Percentiles rank a stretch among this genome's conserved stretches.
phyloP scores from a whole-genome alignment of 1,139 yeast species.

The Debaryomycetaceae sp. region DNA sequence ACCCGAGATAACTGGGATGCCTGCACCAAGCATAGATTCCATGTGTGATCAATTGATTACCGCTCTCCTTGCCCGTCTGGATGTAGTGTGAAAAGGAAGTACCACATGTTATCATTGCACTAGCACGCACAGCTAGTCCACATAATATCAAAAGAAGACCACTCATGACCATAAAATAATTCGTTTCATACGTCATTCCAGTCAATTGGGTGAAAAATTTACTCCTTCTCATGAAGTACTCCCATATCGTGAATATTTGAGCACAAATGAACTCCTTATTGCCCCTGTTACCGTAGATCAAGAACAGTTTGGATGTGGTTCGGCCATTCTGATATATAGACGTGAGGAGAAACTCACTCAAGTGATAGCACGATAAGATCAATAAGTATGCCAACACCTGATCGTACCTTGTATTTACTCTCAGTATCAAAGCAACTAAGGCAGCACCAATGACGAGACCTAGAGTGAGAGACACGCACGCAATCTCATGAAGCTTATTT shows the following conservation, averaged over 20 bases:
- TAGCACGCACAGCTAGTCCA: slow-evolving; percentile 25
- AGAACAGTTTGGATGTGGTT: slow-evolving; percentile 27
- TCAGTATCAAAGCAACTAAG: slow-evolving; percentile 1
- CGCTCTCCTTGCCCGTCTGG: slow-evolving; percentile 2
- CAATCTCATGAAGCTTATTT: slow-evolving; percentile 23
- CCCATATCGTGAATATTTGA: slow-evolving; percentile 26
- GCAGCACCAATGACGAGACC: slow-evolving; percentile 18
- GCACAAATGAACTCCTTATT: slow-evolving; percentile 29
- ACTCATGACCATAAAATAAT: neutral
- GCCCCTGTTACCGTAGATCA: slow-evolving; percentile 37
- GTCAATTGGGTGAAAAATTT: neutral
- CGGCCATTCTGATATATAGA: slow-evolving; percentile 23
- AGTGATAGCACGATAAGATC: slow-evolving; percentile 22
- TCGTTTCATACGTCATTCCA: slow-evolving; percentile 1
- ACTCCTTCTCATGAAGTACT: slow-evolving; percentile 14
- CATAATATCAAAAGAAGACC: slow-evolving; percentile 14
- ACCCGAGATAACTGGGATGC: slow-evolving; percentile 46
- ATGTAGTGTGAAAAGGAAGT: slow-evolving; percentile 34
- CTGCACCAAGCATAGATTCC: slow-evolving; percentile 31
- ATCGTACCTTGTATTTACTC: slow-evolving; percentile 1
- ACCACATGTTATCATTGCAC: slow-evolving; percentile 36
- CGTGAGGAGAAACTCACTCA: slow-evolving; percentile 28
- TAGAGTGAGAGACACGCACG: slow-evolving; percentile 15
- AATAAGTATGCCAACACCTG: slow-evolving; percentile 16
- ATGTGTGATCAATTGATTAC: slow-evolving; percentile 21